These are phyloP conservation scores for Wickerhamomyces hampshirensis DNA, from an alignment of 805 yeast species.

Conservation along the genomic window DNA sequence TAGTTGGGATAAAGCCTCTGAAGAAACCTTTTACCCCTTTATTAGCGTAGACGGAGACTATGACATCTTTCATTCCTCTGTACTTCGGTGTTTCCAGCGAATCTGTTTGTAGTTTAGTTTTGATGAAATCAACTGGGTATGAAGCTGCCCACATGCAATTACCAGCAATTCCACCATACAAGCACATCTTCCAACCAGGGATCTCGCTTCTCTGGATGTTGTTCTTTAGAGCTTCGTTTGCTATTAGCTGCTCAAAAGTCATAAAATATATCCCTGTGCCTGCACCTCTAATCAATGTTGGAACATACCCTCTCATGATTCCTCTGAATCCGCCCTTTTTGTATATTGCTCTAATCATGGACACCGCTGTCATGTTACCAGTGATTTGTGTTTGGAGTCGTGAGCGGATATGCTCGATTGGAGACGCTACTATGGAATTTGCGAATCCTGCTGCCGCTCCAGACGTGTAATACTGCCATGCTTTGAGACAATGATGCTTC, in stretches of 20 bases:
- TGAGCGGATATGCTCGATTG: constrained; percentile 93
- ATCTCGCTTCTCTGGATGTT: constrained; percentile 58
- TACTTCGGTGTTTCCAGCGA: constrained; percentile 55
- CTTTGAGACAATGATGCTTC: constrained; percentile 41
- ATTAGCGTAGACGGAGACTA: constrained; percentile 46
- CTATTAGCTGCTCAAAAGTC: constrained; percentile 84
- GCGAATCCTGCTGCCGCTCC: constrained; percentile 92
- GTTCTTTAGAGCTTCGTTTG: constrained; percentile 47
- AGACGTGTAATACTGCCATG: constrained; percentile 68
- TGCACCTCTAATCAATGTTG: constrained; percentile 79
- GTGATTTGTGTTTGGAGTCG: constrained; percentile 83
- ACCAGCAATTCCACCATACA: constrained; percentile 89
- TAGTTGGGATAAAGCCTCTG: constrained; percentile 88
- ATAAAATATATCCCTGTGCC: constrained; percentile 89
- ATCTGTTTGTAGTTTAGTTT: constrained; percentile 83
- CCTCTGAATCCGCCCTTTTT: constrained; percentile 51
- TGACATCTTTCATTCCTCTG: constrained; percentile 53
- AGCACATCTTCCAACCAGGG: constrained; percentile 83
- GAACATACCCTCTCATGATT: constrained; percentile 73
- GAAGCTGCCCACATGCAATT: constrained; percentile 77
- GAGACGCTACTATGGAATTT: constrained; percentile 83
- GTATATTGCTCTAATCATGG: constrained; percentile 56
- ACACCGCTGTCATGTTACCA: constrained; percentile 64
- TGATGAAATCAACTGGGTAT: constrained; percentile 91
- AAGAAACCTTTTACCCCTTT: constrained; percentile 75